phyloP scores from a whole-genome alignment of 2,329 filamentous ascomycete species.

The Ophiostoma pallidulum region DNA sequence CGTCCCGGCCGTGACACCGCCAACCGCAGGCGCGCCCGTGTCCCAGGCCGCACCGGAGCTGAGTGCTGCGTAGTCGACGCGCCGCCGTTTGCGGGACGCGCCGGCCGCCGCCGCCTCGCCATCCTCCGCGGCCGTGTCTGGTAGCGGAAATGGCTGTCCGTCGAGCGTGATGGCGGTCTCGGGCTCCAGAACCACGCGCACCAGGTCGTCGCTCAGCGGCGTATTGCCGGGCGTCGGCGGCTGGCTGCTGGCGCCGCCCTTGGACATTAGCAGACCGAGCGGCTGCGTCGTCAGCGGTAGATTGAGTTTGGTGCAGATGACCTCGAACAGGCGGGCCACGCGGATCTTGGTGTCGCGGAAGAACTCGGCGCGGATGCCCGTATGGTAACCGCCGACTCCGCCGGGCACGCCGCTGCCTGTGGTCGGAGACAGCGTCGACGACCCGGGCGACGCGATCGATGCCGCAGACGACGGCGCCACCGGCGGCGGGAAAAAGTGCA shows the following conservation, averaged over 20 bases:
- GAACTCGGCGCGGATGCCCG: slow-evolving; percentile 57
- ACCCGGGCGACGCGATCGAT: neutral
- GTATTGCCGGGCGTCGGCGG: slow-evolving; percentile 60
- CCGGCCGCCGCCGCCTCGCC: neutral
- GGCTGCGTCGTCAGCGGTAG: slow-evolving; percentile 50
- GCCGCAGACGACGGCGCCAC: slow-evolving; percentile 11
- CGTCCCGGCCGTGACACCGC: neutral
- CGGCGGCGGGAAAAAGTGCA: slow-evolving; percentile 34
- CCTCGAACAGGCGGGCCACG: slow-evolving; percentile 64
- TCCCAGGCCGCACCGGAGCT: slow-evolving; percentile 19
- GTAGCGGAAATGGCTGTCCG: slow-evolving; percentile 36
- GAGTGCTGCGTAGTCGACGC: slow-evolving; percentile 23
- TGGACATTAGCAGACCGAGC: slow-evolving; percentile 56
- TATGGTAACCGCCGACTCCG: neutral
- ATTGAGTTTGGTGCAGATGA: slow-evolving; percentile 73
- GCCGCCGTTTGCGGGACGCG: slow-evolving; percentile 24
- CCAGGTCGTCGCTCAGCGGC: slow-evolving; percentile 58
- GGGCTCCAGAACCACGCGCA: slow-evolving; percentile 53
- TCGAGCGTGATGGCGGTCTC: slow-evolving; percentile 53
- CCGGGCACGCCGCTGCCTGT: too few species aligned
- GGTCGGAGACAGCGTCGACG: neutral
- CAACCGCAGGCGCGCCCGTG: slow-evolving; percentile 21
- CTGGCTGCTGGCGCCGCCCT: slow-evolving; percentile 51
- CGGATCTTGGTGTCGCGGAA: slow-evolving; percentile 60
- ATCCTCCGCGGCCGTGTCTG: neutral